A percentile compares a stretch with the other conserved stretches of the same genome.
phyloP scores from a whole-genome alignment of 2,329 filamentous ascomycete species.

The Xylaria sp. region DNA sequence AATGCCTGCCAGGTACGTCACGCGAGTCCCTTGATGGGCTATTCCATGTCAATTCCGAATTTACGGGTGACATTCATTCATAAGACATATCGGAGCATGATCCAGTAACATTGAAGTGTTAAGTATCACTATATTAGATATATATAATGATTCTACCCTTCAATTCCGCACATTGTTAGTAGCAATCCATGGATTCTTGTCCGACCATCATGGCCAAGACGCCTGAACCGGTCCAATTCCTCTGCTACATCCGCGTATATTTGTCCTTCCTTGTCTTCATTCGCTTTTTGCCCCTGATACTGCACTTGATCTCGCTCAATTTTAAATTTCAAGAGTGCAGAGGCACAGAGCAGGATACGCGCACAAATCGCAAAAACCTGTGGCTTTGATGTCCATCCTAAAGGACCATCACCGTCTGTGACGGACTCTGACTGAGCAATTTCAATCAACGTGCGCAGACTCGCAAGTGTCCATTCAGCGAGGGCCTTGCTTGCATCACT shows the following conservation, averaged over 20 bases:
- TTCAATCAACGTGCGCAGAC: conserved; percentile 57
- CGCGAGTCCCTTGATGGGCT: not conserved
- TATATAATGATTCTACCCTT: conserved; percentile 1
- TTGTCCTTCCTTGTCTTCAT: not conserved
- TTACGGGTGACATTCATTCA: not conserved
- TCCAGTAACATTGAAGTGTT: not conserved
- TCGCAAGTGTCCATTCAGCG: conserved; percentile 61
- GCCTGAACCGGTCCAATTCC: conserved; percentile 43
- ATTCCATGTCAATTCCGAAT: too few relatives aligned
- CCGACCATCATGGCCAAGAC: conserved; percentile 34
- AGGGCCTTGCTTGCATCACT: conserved; percentile 45
- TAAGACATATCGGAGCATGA: not conserved
- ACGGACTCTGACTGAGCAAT: conserved; percentile 40
- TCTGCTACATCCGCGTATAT: conserved; percentile 31
- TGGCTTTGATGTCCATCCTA: conserved; percentile 78
- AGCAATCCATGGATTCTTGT: conserved; percentile 45
- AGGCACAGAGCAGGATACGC: conserved; percentile 56
- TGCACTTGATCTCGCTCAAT: not conserved
- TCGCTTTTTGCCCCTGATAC: conserved; percentile 3
- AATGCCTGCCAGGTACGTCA: not conserved
- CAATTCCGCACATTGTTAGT: conserved; percentile 43
- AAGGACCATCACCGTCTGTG: conserved; percentile 65
- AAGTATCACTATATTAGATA: not conserved
- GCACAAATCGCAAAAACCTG: conserved; percentile 72
- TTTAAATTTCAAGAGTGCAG: conserved; percentile 47